Evolutionary conservation across 306 rosid species (phyloP).

Genomic region (Dalbergia cochinchinensis): DNA sequence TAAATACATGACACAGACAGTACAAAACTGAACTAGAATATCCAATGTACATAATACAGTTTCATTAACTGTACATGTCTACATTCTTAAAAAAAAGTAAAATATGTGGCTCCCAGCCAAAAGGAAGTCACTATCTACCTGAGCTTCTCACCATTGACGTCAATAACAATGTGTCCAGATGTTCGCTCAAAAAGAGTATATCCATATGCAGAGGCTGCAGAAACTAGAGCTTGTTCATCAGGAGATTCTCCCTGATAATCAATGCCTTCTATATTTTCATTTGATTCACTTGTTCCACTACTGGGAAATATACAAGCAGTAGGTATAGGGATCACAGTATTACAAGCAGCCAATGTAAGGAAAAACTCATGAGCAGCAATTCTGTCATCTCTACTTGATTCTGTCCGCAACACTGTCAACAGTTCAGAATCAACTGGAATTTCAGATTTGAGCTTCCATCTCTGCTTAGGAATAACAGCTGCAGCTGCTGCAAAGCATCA

Average conservation of each 20-base stretch:
- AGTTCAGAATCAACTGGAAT: constrained; percentile 74
- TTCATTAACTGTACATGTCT: constrained; percentile 20
- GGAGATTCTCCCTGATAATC: constrained; percentile 98
- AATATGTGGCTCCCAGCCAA: constrained; percentile 34
- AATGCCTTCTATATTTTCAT: constrained; percentile 55
- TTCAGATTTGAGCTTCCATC: constrained; percentile 83
- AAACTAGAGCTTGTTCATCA: constrained; percentile 96
- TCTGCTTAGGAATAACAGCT: constrained; percentile 53
- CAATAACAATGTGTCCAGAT: constrained; percentile 93
- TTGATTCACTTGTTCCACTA: constrained; percentile 54
- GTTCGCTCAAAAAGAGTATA: constrained; percentile 97
- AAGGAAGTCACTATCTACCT: constrained; percentile 77
- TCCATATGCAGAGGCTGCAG: constrained; percentile 95
- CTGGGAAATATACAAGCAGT: constrained; percentile 51
- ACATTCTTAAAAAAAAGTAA: constrained; percentile 25
- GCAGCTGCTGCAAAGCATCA: constrained; percentile 51
- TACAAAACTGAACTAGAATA: constrained; percentile 17
- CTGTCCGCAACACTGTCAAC: constrained; percentile 61
- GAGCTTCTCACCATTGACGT: constrained; percentile 90
- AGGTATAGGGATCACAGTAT: constrained; percentile 88
- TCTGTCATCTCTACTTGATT: constrained; percentile 62
- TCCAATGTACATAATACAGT: constrained; percentile 20
- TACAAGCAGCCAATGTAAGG: constrained; percentile 96
- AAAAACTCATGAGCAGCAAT: constrained; percentile 86
- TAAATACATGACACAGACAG: constrained; percentile 32